Base-by-base conservation (phyloP, 2,329 filamentous ascomycete species). In the Beauveria caledonica region DNA sequence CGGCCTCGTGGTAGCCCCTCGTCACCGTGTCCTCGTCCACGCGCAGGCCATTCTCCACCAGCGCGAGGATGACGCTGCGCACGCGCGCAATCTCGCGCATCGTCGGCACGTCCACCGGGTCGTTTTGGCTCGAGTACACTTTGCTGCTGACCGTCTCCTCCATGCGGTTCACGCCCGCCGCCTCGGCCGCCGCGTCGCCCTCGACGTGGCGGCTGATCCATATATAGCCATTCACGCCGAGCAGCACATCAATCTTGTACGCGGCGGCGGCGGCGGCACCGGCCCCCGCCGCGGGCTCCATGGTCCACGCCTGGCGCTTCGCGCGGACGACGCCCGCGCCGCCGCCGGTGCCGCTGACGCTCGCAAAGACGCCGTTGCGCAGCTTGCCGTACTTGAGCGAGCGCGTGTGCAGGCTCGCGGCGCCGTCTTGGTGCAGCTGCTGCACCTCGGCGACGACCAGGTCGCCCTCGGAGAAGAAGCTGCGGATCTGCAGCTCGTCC, bases 391-490 rank as follows among this genome's bases (percentile, higher is more conserved):
- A 99, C 71, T 93, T 92, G 69, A 97, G 76, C 65, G 85, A 89
- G 63, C 94, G 85, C 9, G 94, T 97, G 76, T 99, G 94, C 69
- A 99, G 78, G 61, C 87, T 87, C 1, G 94, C 92, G 1, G 85
- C 87, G 61, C 92, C 93, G 74, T 97, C 93, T 61, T 86, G 82
- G 72, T 92, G 90, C 59, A 99, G 79, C 66, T 85, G 85, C 80
- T 99, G 94, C 59, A 99, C 94, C 76, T 99, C 94, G 1, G 94
- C 94, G 19, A 97, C 90, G 17, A 99, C 78, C 57, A 99, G 77
- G 72, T 99, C 94, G 13, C 94, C 94, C 74, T 99, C 94, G 59
- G 88, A 87, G 77, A 99, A 97, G 75, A 97, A 99, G n/a, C 86
- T 90, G 55, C 94, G 86, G 74, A 99, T 97, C 75, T 97, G 94